phyloP scores from a whole-genome alignment of 306 rosid genomes.

The Ochetophila trinervis region DNA sequence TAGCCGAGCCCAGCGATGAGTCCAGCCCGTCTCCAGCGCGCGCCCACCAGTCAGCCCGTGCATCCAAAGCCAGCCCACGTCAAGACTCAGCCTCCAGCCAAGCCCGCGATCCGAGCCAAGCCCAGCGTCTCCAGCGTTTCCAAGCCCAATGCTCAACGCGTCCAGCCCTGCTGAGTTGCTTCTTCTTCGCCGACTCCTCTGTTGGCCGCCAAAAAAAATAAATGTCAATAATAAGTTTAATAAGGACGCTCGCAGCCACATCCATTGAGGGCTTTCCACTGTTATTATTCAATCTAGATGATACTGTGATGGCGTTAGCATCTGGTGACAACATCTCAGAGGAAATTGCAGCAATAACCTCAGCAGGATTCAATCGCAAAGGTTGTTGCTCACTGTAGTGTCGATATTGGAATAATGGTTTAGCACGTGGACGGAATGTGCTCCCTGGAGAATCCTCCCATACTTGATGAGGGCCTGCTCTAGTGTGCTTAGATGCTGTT shows the following conservation, averaged over 20 bases:
- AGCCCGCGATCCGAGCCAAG: too few relatives aligned
- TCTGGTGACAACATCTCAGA: constrained; percentile 67
- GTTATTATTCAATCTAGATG: constrained; percentile 65
- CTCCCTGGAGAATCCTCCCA: constrained; percentile 86
- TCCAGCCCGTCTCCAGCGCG: too few relatives aligned
- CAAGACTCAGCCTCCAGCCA: too few relatives aligned
- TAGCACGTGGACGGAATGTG: constrained; percentile 90
- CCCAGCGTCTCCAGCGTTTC: too few relatives aligned
- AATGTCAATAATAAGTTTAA: constrained; percentile 97
- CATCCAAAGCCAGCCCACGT: too few relatives aligned
- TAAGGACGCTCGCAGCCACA: constrained; percentile 98
- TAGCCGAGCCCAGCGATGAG: too few relatives aligned
- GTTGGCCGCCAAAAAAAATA: too few relatives aligned
- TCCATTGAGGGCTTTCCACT: constrained; percentile 89
- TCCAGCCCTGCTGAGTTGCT: too few relatives aligned
- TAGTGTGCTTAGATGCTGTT: constrained; percentile 89
- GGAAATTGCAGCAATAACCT: constrained; percentile 99
- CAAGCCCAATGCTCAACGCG: too few relatives aligned
- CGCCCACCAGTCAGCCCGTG: too few relatives aligned
- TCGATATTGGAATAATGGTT: constrained; percentile 93
- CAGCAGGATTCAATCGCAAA: constrained; percentile 90
- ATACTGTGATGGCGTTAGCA: constrained; percentile 48
- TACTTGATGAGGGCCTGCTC: constrained; percentile 67
- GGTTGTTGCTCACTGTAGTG: constrained; percentile 99
- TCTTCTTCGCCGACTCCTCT: too few relatives aligned